phyloP scores from a whole-genome alignment of 2,329 filamentous ascomycete genomes.

The Venturia nashicola region DNA sequence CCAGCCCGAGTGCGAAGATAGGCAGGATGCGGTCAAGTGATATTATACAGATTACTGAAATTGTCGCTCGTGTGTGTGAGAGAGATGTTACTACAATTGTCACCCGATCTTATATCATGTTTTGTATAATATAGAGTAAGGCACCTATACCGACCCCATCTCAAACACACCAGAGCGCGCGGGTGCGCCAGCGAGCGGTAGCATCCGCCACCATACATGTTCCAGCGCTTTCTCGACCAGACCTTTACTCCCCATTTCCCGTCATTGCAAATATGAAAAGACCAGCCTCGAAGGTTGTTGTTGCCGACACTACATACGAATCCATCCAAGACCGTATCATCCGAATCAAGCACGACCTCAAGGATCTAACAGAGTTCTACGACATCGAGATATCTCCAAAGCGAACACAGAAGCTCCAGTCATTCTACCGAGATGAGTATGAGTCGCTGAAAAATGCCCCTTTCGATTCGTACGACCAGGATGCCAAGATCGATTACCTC shows the following conservation, averaged over 20 bases:
- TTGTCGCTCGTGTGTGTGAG: background rate
- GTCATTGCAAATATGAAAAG: background rate
- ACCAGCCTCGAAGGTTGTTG: background rate
- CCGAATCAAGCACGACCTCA: slow-evolving; percentile 32
- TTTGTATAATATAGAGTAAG: background rate
- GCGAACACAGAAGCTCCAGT: slow-evolving; percentile 27
- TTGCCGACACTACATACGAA: background rate
- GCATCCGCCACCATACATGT: background rate
- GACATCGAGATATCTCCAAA: slow-evolving; percentile 33
- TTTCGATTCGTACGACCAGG: slow-evolving; percentile 29
- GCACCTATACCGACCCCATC: background rate
- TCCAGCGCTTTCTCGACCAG: background rate
- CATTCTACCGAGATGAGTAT: slow-evolving; percentile 33
- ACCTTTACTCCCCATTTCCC: background rate
- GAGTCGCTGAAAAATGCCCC: slow-evolving; percentile 20
- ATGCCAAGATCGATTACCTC: slow-evolving; percentile 37
- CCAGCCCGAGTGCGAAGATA: no score
- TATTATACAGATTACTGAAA: background rate
- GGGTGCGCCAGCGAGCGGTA: background rate
- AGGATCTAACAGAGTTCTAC: slow-evolving; percentile 38
- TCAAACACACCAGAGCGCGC: background rate
- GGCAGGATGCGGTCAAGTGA: background rate
- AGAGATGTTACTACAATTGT: background rate
- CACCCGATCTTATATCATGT: background rate
- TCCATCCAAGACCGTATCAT: background rate